A percentile compares a stretch with the other conserved stretches of the same genome.
Conservation (phyloP, 169 alveolate species). For the Plasmodium malariae region DNA sequence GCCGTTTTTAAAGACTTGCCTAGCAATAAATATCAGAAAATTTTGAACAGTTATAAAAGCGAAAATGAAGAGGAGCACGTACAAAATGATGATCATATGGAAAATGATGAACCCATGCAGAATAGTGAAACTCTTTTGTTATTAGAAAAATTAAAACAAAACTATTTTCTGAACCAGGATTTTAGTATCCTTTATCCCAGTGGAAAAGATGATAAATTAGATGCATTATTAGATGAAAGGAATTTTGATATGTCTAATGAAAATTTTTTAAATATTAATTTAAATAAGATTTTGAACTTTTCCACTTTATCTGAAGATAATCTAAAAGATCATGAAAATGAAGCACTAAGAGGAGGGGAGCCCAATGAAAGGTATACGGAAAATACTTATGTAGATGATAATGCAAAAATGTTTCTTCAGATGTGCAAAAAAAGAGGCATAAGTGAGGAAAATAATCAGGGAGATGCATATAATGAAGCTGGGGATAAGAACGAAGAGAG, state of each 20-base stretch:
- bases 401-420: too few species aligned
- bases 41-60: background rate
- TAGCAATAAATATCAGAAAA: background rate
- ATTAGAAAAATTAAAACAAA: conserved; percentile 8
- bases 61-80: background rate
- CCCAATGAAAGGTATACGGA: too few species aligned
- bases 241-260: conserved; percentile 23
- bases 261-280: conserved; percentile 36
- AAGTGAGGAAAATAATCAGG: background rate
- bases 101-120: background rate
- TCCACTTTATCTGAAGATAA: background rate
- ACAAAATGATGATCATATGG: background rate
- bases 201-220: conserved; percentile 9
- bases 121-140: background rate
- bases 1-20: too few species aligned
- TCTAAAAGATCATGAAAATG: background rate
- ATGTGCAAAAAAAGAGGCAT: background rate
- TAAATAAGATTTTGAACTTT: conserved; percentile 25
- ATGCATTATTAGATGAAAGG: conserved; percentile 6
- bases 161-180: background rate
- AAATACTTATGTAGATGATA: background rate
- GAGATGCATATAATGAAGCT: background rate
- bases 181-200: conserved; percentile 25
- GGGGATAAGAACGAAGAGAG: background rate
- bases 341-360: too few species aligned